Percentiles rank a stretch among this genome's conserved stretches.
These are phyloP conservation scores for Craterostigma plantagineum DNA, from an alignment of 257 asterid species.

Conservation along the genomic window DNA sequence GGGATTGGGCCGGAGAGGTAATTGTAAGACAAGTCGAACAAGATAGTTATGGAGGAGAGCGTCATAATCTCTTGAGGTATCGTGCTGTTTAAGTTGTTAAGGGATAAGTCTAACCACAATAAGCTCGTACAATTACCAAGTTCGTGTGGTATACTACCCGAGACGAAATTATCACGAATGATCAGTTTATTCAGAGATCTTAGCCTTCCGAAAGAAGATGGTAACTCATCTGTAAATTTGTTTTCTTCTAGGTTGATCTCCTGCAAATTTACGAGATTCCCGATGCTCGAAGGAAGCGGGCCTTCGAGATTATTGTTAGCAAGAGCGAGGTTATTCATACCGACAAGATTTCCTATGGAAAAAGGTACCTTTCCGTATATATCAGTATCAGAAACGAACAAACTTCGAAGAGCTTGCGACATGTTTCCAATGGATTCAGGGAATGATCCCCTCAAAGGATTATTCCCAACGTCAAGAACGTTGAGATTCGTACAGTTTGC, in stretches of 20 bases:
- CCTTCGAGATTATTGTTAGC: conserved; percentile 14
- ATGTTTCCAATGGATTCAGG: conserved; percentile 19
- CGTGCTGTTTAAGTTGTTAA: conserved; percentile 10
- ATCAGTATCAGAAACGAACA: conserved; percentile 11
- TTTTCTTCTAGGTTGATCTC: conserved; percentile 2
- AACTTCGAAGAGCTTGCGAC: conserved; percentile 8
- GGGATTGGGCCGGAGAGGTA: conserved; percentile 9
- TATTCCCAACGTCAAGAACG: conserved; percentile 7
- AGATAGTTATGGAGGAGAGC: conserved; percentile 9
- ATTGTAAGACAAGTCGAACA: conserved; percentile 7
- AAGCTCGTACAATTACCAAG: conserved; percentile 7
- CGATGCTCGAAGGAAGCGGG: conserved; percentile 15
- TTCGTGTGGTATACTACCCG: conserved; percentile 12
- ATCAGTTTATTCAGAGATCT: conserved; percentile 1
- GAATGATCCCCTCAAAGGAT: conserved; percentile 17
- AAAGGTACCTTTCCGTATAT: conserved; percentile 21
- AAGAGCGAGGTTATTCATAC: conserved; percentile 9
- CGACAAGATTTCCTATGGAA: conserved; percentile 15
- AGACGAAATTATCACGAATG: conserved; percentile 6
- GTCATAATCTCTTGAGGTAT: conserved; percentile 9
- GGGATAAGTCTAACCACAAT: conserved; percentile 4
- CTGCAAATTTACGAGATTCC: conserved; percentile 14
- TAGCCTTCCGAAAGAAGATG: conserved; percentile 16
- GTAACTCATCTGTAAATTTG: conserved; percentile 8
- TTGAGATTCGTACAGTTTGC: conserved; percentile 15